A percentile compares a stretch with the other conserved stretches of the same genome.
Conservation (phyloP, 106 monocot species). For the Phalaenopsis equestris region DNA sequence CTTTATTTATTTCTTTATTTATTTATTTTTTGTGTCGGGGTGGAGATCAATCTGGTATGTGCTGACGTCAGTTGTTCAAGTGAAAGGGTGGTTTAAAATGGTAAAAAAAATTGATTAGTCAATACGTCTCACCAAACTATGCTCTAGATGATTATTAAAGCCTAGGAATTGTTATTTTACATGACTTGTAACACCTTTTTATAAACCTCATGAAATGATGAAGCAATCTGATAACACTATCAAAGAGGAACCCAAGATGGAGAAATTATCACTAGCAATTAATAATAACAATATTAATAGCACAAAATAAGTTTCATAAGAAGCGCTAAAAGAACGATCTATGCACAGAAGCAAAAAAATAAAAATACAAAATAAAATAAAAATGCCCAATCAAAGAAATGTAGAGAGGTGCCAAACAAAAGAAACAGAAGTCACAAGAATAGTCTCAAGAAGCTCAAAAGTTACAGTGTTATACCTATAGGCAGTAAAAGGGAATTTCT, state of each 20-base stretch:
- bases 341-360: background rate
- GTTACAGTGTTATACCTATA: too few relatives aligned
- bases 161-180: too few relatives aligned
- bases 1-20: background rate
- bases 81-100: background rate
- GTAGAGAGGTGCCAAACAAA: background rate
- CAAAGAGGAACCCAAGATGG: too few relatives aligned
- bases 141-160: background rate
- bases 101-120: background rate
- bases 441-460: too few relatives aligned
- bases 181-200: too few relatives aligned
- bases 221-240: too few relatives aligned
- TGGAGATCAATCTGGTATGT: background rate
- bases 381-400: background rate
- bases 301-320: background rate
- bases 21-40: background rate
- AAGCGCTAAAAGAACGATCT: background rate
- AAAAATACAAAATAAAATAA: too few relatives aligned
- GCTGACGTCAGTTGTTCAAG: background rate
- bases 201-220: too few relatives aligned
- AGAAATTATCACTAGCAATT: too few relatives aligned
- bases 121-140: background rate
- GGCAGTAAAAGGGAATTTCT: too few relatives aligned
- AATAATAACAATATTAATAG: too few relatives aligned
- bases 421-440: too few relatives aligned